Conservation (phyloP, 2,329 filamentous ascomycete genomes). For the Raffaelea deltoideospora region DNA sequence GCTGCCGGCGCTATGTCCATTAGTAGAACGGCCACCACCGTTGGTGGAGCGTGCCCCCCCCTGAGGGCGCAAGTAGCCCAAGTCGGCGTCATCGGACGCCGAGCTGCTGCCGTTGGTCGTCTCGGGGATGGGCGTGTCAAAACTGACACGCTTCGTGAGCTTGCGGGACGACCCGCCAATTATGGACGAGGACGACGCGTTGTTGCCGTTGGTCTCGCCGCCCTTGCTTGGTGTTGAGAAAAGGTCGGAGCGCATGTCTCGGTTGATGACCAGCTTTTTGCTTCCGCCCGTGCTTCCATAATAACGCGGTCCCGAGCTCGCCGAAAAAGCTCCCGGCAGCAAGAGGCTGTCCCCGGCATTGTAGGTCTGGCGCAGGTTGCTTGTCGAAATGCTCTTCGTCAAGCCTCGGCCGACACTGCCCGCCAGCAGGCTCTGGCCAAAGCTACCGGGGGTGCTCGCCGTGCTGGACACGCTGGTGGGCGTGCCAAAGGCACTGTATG, state of each 20-base stretch:
- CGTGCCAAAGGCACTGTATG: constrained; percentile 81
- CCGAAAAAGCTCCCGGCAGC: constrained; percentile 69
- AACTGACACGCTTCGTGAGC: constrained; percentile 79
- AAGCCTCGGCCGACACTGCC: constrained; percentile 57
- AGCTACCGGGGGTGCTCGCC: constrained; percentile 47
- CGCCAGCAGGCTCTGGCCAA: constrained; percentile 50
- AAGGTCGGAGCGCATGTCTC: constrained; percentile 61
- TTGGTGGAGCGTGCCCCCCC: too few relatives aligned
- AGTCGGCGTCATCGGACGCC: background rate
- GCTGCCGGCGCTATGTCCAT: background rate
- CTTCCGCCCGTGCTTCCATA: constrained; percentile 56
- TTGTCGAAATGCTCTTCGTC: constrained; percentile 78
- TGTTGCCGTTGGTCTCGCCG: constrained; percentile 23
- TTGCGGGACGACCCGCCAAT: constrained; percentile 31
- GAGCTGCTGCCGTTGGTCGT: constrained; percentile 18
- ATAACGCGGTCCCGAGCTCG: constrained; percentile 46
- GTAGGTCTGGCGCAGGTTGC: constrained; percentile 69
- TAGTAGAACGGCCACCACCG: too few relatives aligned
- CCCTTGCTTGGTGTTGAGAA: constrained; percentile 46
- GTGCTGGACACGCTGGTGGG: constrained; percentile 55
- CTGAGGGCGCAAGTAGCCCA: background rate
- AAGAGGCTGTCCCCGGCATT: constrained; percentile 76
- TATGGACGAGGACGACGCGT: too few relatives aligned
- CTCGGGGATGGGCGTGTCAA: constrained; percentile 50
- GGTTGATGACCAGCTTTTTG: constrained; percentile 88